Conservation (phyloP, 768 basidiomycete genomes). For the Suillus luteus region DNA sequence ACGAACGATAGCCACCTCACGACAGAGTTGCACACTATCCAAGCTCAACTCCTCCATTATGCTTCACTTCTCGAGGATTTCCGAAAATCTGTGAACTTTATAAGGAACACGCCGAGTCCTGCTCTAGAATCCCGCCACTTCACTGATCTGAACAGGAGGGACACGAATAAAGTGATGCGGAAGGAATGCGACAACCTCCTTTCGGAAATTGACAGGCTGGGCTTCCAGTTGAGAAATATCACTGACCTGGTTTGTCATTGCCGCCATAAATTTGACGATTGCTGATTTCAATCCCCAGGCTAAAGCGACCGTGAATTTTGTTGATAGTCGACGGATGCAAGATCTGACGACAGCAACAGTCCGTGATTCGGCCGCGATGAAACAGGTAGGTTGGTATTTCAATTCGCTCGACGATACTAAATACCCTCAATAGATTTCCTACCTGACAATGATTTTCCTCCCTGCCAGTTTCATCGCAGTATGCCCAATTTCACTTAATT, state of each 20-base stretch:
- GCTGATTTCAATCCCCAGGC: slow-evolving; percentile 38
- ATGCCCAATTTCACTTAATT: slow-evolving; percentile 13
- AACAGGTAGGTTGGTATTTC: slow-evolving; percentile 22
- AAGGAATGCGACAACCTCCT: slow-evolving; percentile 50
- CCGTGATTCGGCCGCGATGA: slow-evolving; percentile 19
- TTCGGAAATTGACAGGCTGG: slow-evolving; percentile 50
- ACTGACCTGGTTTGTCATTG: slow-evolving; percentile 24
- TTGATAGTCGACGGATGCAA: slow-evolving; percentile 38
- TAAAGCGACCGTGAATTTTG: slow-evolving; percentile 55
- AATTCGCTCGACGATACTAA: slow-evolving; percentile 10
- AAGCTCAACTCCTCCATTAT: slow-evolving; percentile 60
- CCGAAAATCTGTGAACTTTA: slow-evolving; percentile 50
- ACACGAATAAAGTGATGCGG: slow-evolving; percentile 39
- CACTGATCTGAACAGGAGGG: slow-evolving; percentile 8
- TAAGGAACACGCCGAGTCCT: slow-evolving; percentile 51
- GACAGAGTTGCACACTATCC: slow-evolving; percentile 56
- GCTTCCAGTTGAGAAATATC: slow-evolving; percentile 28
- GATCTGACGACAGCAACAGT: slow-evolving; percentile 13
- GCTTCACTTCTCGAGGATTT: slow-evolving; percentile 59
- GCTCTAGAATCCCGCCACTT: slow-evolving; percentile 36
- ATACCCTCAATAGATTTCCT: slow-evolving; percentile 42
- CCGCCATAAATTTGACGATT: background rate
- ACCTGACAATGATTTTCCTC: slow-evolving; percentile 59
- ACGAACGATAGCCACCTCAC: slow-evolving; percentile 45
- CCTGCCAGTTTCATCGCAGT: slow-evolving; percentile 48